Percentiles rank a stretch among this genome's conserved stretches.
Conservation (phyloP, 176 grass and related monocot genomes). For the Avena eriantha region DNA sequence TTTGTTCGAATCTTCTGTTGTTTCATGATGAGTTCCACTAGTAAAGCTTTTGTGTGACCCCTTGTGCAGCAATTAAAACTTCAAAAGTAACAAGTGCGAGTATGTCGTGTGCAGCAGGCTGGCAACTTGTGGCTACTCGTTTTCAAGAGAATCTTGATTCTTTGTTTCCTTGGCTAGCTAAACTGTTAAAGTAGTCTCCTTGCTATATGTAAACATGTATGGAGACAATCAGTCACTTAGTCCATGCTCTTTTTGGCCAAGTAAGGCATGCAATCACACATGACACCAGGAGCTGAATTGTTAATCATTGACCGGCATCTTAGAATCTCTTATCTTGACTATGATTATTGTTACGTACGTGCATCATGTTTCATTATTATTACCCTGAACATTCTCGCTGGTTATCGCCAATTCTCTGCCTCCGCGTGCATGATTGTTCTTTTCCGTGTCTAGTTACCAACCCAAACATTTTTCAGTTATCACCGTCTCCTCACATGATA, state of each 20-base stretch:
- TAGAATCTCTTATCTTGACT: too few species aligned
- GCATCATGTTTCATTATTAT: too few species aligned
- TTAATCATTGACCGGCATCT: neutral
- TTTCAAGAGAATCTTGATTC: neutral
- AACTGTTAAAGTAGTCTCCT: neutral
- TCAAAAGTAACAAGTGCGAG: too few species aligned
- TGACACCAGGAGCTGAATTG: neutral
- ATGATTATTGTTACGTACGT: too few species aligned
- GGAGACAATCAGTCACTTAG: neutral
- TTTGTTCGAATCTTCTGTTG: neutral
- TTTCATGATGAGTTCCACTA: neutral
- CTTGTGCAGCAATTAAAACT: too few species aligned
- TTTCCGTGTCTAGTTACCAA: too few species aligned
- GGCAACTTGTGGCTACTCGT: neutral
- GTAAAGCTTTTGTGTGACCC: too few species aligned
- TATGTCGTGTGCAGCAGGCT: neutral
- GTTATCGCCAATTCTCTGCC: too few species aligned
- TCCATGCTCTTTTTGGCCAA: neutral
- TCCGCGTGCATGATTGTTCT: too few species aligned
- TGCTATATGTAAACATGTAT: neutral
- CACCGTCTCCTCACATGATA: too few species aligned
- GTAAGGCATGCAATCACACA: constrained; percentile 6
- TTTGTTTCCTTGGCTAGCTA: neutral
- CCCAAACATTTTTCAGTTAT: too few species aligned
- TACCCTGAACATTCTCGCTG: too few species aligned